A percentile compares a stretch with the other conserved stretches of the same genome.
Conservation (phyloP, 2,329 filamentous ascomycete genomes). For the Penicillium sp. region DNA sequence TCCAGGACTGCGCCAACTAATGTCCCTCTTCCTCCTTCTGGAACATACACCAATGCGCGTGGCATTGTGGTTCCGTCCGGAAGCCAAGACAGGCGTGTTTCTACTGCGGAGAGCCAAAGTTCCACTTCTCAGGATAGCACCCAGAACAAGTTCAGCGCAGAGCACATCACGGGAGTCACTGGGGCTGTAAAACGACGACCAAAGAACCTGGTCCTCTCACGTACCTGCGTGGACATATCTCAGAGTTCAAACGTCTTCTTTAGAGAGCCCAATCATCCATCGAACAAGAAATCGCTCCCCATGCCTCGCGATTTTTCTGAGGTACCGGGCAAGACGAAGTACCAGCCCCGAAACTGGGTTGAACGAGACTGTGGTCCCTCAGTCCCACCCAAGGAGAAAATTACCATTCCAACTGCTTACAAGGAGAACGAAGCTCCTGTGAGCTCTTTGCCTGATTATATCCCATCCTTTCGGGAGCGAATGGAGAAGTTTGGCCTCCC, state of each 20-base stretch:
- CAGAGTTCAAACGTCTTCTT: background rate
- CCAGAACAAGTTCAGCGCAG: background rate
- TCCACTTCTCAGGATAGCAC: background rate
- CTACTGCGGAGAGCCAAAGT: background rate
- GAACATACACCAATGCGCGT: background rate
- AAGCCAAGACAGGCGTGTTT: background rate
- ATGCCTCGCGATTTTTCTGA: conserved; percentile 1
- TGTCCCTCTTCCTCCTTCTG: conserved; percentile 4
- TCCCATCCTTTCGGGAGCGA: conserved; percentile 13
- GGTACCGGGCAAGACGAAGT: conserved; percentile 7
- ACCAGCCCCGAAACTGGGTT: conserved; percentile 6
- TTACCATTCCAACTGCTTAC: background rate
- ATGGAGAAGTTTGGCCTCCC: conserved; percentile 4
- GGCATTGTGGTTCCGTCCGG: background rate
- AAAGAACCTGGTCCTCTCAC: background rate
- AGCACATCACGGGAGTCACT: background rate
- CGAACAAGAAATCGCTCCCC: conserved; percentile 2
- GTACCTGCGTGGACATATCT: background rate
- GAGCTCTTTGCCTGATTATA: background rate
- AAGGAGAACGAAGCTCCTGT: background rate
- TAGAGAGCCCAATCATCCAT: background rate
- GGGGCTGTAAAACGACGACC: background rate
- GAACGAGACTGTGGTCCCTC: background rate
- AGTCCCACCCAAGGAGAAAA: background rate
- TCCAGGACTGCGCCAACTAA: background rate